Base-by-base conservation (phyloP, 2,329 filamentous ascomycete genomes). In the Penicillium corylophilum region DNA sequence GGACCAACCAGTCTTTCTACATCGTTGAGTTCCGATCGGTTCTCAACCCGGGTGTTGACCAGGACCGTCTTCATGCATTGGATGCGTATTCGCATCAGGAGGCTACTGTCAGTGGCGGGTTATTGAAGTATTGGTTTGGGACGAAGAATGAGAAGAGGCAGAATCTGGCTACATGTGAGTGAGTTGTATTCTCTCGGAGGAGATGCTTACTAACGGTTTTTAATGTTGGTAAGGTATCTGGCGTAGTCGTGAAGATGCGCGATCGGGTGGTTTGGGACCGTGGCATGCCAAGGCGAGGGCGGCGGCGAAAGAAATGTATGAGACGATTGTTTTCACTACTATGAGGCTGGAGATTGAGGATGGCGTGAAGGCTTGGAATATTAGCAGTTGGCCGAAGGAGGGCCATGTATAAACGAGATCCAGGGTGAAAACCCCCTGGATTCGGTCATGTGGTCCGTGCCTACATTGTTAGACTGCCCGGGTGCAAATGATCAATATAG, bases 101-200 rank as follows among this genome's bases (percentile, higher is more conserved):
- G 69, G 92, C 92, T 12, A 86, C 86, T 16, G 80, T 80, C 35
- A 89, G 85, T 63, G 91, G 91, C 5, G 90, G 90, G 0, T 82
- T 96, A 66, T 74, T 96, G 66, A 95, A 95, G 82, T 96, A 96
- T 72, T 96, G 92, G 90, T 96, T 95, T 70, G 90, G 90, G 2
- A 78, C 76, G 29, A 86, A 87, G 18, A 84, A 95, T 73, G 75
- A 70, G 39, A 78, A 87, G 46, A 80, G 87, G 55, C 79, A 83
- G 65, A 96, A 96, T 73, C 72, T 96, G 63, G 92, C 92, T 39
- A 96, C 91, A 44, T 91, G 85, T 85, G 66, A 67, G 78, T 28
- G 26, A 8, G 12, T 28, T 10, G 1, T 9, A 3, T 7, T 28
- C 26, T 9, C 12, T 28, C 26, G 9, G 9, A 10, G 5, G 5